Percentiles rank a stretch among this genome's conserved stretches.
Conservation (phyloP, 2,329 filamentous ascomycete genomes). For the Ophiocordyceps robertsii region DNA sequence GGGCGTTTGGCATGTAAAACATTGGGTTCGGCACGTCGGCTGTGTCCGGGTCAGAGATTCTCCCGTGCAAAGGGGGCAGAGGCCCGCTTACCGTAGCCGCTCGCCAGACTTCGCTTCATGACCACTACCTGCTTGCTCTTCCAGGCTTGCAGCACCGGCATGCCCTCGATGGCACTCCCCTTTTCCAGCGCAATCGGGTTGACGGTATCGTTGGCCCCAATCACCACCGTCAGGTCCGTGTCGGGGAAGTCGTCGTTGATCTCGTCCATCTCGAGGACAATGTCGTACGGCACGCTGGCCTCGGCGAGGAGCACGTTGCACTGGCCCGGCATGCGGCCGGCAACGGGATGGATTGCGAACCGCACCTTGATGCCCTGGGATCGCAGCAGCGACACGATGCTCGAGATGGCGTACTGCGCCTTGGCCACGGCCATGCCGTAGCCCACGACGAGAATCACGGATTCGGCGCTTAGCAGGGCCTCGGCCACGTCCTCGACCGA, state of each 20-base stretch:
- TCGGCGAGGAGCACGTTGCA: slow-evolving; percentile 86
- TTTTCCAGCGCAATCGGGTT: slow-evolving; percentile 81
- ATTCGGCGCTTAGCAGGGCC: slow-evolving; percentile 61
- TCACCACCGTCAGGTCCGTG: slow-evolving; percentile 77
- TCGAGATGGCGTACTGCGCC: slow-evolving; percentile 79
- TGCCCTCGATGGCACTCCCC: slow-evolving; percentile 74
- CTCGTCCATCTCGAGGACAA: slow-evolving; percentile 90
- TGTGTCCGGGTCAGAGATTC: slow-evolving; percentile 13
- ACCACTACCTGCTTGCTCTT: slow-evolving; percentile 88
- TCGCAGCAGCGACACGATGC: slow-evolving; percentile 65
- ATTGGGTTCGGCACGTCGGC: slow-evolving; percentile 86
- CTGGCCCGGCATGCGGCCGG: slow-evolving; percentile 84
- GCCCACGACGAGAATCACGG: slow-evolving; percentile 78
- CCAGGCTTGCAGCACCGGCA: slow-evolving; percentile 87
- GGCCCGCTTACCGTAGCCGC: slow-evolving; percentile 57
- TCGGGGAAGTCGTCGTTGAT: slow-evolving; percentile 86
- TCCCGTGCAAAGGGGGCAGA: neutral
- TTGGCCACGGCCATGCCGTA: slow-evolving; percentile 94
- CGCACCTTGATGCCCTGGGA: slow-evolving; percentile 66
- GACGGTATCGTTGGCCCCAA: slow-evolving; percentile 85
- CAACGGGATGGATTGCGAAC: slow-evolving; percentile 83
- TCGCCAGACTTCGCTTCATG: slow-evolving; percentile 86
- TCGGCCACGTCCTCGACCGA: slow-evolving; percentile 72
- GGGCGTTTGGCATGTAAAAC: slow-evolving; percentile 82
- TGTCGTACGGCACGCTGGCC: slow-evolving; percentile 79